phyloP scores from a whole-genome alignment of 495 filamentous ascomycete genomes.

The Echria macrotheca region DNA sequence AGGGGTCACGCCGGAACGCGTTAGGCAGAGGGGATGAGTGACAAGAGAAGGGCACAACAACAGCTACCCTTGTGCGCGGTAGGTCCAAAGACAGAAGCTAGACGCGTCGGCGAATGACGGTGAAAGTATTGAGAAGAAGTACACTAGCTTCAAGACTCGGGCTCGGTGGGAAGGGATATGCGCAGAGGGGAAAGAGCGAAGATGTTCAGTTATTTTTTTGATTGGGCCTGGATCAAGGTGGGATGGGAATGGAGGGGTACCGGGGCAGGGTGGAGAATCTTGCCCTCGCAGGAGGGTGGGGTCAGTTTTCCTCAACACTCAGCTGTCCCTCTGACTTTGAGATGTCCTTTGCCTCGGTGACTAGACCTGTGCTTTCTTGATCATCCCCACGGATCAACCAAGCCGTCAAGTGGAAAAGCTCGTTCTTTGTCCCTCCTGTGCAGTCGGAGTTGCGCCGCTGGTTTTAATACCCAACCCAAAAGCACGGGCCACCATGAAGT shows the following conservation, averaged over 20 bases:
- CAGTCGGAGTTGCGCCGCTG: too few relatives aligned
- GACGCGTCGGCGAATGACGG: slow-evolving; percentile 4
- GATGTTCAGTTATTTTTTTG: slow-evolving; percentile 22
- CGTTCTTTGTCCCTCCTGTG: not conserved
- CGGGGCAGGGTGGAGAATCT: slow-evolving; percentile 3
- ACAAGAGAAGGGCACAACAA: not conserved
- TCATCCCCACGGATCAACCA: too few relatives aligned
- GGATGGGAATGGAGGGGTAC: slow-evolving; percentile 17
- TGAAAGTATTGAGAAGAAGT: slow-evolving; percentile 1
- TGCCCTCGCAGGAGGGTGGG: slow-evolving; percentile 1
- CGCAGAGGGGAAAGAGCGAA: slow-evolving; percentile 2
- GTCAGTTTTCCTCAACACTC: not conserved
- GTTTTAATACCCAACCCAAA: too few relatives aligned
- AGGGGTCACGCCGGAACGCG: slow-evolving; percentile 8
- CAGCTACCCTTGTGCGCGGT: not conserved
- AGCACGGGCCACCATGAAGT: too few relatives aligned
- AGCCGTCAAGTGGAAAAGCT: too few relatives aligned
- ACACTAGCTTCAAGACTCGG: too few relatives aligned
- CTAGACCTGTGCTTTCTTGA: too few relatives aligned
- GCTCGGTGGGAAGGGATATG: too few relatives aligned
- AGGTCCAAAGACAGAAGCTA: not conserved
- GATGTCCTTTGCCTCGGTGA: too few relatives aligned
- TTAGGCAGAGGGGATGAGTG: not conserved
- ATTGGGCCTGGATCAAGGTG: slow-evolving; percentile 17
- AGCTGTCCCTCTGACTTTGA: too few relatives aligned